Conservation (phyloP, 352 stramenopile genomes). For the Phytophthora sansomeana region DNA sequence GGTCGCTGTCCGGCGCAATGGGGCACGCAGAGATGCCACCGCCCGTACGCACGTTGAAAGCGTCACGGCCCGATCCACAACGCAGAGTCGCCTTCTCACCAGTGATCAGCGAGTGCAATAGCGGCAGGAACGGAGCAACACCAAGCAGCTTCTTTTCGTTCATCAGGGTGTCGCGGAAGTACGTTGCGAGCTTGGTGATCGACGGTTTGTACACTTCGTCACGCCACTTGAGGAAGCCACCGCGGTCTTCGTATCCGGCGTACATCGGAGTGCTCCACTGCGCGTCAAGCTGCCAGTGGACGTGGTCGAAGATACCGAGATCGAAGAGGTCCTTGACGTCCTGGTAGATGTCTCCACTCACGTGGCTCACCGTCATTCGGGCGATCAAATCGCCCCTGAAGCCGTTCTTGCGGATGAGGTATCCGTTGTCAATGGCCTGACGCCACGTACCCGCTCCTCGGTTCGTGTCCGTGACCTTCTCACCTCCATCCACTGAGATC, state of each 20-base stretch:
- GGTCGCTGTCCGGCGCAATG: constrained; percentile 41
- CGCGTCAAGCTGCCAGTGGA: constrained; percentile 50
- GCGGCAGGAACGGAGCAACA: constrained; percentile 41
- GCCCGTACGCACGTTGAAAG: constrained; percentile 48
- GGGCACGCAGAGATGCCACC: constrained; percentile 45
- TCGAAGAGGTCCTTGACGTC: constrained; percentile 48
- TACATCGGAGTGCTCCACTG: constrained; percentile 49
- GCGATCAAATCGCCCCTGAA: constrained; percentile 47
- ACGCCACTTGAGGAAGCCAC: constrained; percentile 41
- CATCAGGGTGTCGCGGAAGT: constrained; percentile 35
- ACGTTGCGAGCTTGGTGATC: constrained; percentile 38
- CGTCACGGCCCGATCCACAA: constrained; percentile 42
- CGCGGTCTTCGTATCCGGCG: constrained; percentile 37
- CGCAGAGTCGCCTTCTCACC: constrained; percentile 37
- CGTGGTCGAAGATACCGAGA: constrained; percentile 41
- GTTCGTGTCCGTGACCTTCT: constrained; percentile 40
- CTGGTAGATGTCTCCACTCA: constrained; percentile 46
- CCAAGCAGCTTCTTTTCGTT: constrained; percentile 40
- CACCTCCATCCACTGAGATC: constrained; percentile 45
- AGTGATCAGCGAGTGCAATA: constrained; percentile 39
- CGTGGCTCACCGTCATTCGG: constrained; percentile 45
- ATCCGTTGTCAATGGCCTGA: constrained; percentile 49
- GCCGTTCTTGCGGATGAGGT: constrained; percentile 41
- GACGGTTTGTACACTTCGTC: constrained; percentile 48
- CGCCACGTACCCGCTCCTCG: constrained; percentile 42